Evolutionary conservation across 192 early-diverging fungal species (phyloP), one percentile per base, ranked within the genome.

Genomic region (Phlyctochytrium planicorne): DNA sequence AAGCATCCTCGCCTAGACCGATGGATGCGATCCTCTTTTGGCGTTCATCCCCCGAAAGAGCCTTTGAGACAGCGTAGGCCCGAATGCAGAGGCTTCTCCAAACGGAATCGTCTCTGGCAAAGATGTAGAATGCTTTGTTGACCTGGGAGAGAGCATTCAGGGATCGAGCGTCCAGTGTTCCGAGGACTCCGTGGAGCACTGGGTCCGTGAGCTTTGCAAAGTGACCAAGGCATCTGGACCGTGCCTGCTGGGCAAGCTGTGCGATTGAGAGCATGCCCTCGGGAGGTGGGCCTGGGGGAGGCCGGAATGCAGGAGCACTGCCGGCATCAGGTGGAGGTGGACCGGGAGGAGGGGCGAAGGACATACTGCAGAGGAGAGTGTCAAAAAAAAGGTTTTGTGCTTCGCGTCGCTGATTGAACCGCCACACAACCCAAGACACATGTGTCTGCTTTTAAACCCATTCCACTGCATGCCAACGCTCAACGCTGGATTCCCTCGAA

Each of bases 71-170:
- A 6, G 40, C 6, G 20, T 14, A 47, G 10, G 40, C 6, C 10
- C 40, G 40, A 20, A 47, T 47, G 30, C 70, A 72, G 14, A 63
- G 23, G 3, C 36, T 23, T 3, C 70, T 32, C 75, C 75, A 76
- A 6, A 73, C 50, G 32, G 59, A 30, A 32, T 73, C 75, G 70
- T 76, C 75, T 14, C 60, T n/a, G 1, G 66, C 27, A 60, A 74
- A 74, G 0, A 35, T 3, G 27, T 60, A 67, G 33, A 76, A 61
- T 3, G 37, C 52, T 0, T 52, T 34, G 27, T 57, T 68, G 24
- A 31, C 55, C 25, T n/a, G 2, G 2, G 66, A 47, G 1, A 68
- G 59, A 1, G 65, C 66, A 29, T 30, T 20, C 35, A 76, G 59
- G 40, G 40, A 47, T 14, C 40, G 10, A 20, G 40, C 40, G 40